A percentile compares a stretch with the other conserved stretches of the same genome.
phyloP scores from a whole-genome alignment of 1,139 yeast genomes.

The Blastobotrys capitulatus region DNA sequence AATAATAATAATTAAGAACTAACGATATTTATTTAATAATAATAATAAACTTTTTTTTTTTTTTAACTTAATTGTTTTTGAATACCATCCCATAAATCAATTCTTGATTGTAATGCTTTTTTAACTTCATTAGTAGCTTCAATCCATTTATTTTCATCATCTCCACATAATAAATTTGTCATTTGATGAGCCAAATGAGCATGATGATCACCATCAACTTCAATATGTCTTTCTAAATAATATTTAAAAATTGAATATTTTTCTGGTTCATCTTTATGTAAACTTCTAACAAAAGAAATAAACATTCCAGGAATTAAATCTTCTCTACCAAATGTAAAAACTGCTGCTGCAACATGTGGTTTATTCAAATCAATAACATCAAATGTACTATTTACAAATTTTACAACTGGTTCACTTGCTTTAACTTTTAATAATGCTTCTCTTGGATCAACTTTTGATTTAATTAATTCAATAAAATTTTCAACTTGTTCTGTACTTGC shows the following conservation, averaged over 20 bases:
- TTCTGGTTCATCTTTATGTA: slow-evolving; percentile 21
- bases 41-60: neutral
- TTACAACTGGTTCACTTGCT: slow-evolving; percentile 15
- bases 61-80: slow-evolving; percentile 4
- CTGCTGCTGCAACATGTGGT: slow-evolving; percentile 23
- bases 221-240: slow-evolving; percentile 23
- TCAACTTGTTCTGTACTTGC: slow-evolving; percentile 18
- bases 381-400: slow-evolving; percentile 63
- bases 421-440: slow-evolving; percentile 14
- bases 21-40: neutral
- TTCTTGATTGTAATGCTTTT: slow-evolving; percentile 19
- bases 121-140: slow-evolving; percentile 22
- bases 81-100: slow-evolving; percentile 23
- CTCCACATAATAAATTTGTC: slow-evolving; percentile 21
- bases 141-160: slow-evolving; percentile 20
- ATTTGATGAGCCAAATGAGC: slow-evolving; percentile 22
- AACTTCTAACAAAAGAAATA: slow-evolving; percentile 62
- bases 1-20: neutral
- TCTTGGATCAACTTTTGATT: slow-evolving; percentile 9
- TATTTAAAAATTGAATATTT: slow-evolving; percentile 22
- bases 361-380: slow-evolving; percentile 53
- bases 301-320: slow-evolving; percentile 48
- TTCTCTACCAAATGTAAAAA: slow-evolving; percentile 23
- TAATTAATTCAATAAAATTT: slow-evolving; percentile 15
- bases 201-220: slow-evolving; percentile 23